Evolutionary conservation across 2,329 filamentous ascomycete species (phyloP).

Genomic region (Xylogone sp.): DNA sequence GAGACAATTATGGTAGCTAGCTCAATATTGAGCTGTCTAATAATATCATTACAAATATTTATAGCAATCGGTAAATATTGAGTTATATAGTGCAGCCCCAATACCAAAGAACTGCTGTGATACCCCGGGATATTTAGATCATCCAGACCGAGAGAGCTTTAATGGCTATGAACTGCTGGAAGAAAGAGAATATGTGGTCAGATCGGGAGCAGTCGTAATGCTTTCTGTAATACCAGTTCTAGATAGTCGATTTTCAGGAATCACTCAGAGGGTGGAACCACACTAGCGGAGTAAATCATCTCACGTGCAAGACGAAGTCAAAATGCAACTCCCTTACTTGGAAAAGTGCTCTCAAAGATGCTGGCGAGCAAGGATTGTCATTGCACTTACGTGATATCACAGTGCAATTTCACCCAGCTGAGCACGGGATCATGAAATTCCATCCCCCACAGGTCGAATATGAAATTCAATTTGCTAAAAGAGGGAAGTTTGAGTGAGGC

Average conservation of each 20-base stretch:
- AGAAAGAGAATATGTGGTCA: background rate
- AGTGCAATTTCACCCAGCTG: background rate
- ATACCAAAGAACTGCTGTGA: background rate
- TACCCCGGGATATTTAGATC: background rate
- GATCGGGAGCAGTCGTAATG: background rate
- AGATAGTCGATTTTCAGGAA: background rate
- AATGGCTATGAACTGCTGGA: background rate
- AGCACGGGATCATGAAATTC: background rate
- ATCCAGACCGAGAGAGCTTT: background rate
- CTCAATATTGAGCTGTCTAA: too few species aligned
- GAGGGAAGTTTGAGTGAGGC: background rate
- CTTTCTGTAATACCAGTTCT: background rate
- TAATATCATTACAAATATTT: too few species aligned
- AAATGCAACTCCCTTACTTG: background rate
- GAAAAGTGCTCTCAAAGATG: background rate
- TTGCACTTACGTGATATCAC: background rate
- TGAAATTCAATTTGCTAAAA: background rate
- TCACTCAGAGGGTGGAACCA: too few species aligned
- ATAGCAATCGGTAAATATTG: too few species aligned
- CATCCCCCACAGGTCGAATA: background rate
- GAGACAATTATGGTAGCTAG: too few species aligned
- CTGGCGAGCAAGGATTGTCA: background rate
- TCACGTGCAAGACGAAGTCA: background rate
- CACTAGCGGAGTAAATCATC: background rate
- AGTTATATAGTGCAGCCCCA: background rate